A percentile compares a stretch with the other conserved stretches of the same genome.
Evolutionary conservation across 2,329 filamentous ascomycete species (phyloP).

Genomic region (Blastomyces parvus): DNA sequence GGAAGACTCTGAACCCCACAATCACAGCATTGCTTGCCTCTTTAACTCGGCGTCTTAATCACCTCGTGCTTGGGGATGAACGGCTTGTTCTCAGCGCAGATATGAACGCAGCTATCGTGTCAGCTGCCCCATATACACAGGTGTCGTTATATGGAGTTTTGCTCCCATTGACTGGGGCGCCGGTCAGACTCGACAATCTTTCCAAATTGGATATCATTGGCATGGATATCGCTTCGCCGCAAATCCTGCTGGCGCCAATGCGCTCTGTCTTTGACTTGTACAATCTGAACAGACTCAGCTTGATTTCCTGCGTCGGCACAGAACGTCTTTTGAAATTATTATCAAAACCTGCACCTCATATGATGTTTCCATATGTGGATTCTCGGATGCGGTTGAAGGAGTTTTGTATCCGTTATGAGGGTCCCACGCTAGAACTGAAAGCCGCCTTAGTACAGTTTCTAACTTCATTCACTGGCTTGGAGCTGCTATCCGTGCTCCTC

Average conservation of each 20-base stretch:
- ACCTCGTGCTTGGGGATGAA: conserved; percentile 1
- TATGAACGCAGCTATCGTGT: too few relatives aligned
- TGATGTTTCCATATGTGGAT: background rate
- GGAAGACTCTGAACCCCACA: background rate
- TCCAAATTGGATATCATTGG: conserved; percentile 4
- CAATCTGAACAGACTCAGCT: conserved; percentile 5
- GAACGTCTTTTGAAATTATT: background rate
- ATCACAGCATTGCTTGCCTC: background rate
- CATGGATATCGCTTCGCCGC: background rate
- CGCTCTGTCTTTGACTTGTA: background rate
- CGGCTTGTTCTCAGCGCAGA: background rate
- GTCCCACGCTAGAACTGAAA: background rate
- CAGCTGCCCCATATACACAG: background rate
- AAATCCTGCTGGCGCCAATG: background rate
- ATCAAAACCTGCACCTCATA: background rate
- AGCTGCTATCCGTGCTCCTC: conserved; percentile 5
- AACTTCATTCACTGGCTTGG: conserved; percentile 2
- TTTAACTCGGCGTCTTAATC: background rate
- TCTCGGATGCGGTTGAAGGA: conserved; percentile 3
- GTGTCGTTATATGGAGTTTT: background rate
- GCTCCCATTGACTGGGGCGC: background rate
- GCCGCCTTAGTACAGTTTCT: background rate
- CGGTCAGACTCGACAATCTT: background rate
- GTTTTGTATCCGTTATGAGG: conserved; percentile 4
- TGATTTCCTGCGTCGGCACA: conserved; percentile 3